Evolutionary conservation across 148 eudicot genomes (phyloP).

Genomic region (Euryodendron excelsum): DNA sequence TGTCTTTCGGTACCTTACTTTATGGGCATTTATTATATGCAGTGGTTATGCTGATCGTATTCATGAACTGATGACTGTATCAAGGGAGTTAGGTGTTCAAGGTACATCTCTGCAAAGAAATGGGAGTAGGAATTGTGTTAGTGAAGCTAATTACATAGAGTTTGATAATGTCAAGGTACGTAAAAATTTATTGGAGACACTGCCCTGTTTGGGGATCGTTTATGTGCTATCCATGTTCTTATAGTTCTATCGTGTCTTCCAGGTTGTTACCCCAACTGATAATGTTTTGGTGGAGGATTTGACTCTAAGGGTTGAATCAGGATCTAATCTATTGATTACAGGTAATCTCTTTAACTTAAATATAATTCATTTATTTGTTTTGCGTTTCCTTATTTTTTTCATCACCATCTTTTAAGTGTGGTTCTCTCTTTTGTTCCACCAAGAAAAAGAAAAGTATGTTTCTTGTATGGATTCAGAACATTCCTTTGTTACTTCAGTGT

Average conservation of each 20-base stretch:
- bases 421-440: too few species aligned
- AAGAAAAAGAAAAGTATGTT: not conserved
- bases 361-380: not conserved
- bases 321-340: conserved; percentile 96
- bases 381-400: not conserved
- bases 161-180: conserved; percentile 86
- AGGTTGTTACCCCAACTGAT: conserved; percentile 64
- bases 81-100: conserved; percentile 67
- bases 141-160: conserved; percentile 87
- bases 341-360: conserved; percentile 40
- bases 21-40: conserved; percentile 23
- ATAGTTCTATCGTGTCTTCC: not conserved
- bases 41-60: conserved; percentile 99
- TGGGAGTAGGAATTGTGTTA: conserved; percentile 77
- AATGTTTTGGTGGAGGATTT: conserved; percentile 92
- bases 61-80: conserved; percentile 81
- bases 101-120: conserved; percentile 57
- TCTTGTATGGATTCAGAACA: not conserved
- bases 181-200: conserved; percentile 4
- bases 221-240: not conserved
- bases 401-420: not conserved
- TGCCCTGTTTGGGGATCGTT: not conserved
- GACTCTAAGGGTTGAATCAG: conserved; percentile 76
- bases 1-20: not conserved
- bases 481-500: not conserved